Base-by-base conservation (phyloP, 164 flowering plant genomes). In the Vitis amurensis region DNA sequence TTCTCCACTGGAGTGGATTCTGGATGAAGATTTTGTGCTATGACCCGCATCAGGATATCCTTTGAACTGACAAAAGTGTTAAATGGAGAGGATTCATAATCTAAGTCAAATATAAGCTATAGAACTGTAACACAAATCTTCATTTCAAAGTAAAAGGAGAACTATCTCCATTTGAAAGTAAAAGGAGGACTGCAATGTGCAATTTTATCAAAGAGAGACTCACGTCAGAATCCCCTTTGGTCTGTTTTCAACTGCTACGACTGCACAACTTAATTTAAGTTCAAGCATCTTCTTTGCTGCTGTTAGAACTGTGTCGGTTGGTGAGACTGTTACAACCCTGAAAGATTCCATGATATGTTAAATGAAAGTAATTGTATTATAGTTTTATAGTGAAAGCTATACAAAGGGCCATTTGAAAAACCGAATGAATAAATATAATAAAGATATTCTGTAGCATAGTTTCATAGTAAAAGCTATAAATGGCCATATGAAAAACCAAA, bases 21-120 rank as follows among this genome's bases (percentile, higher is more conserved):
- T 11, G 97, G 86, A 16, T 91, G 76, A 76, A 96, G 90, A 80
- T 86, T 87, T 81, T 86, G 95, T 53, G 89, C 91, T 77, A 93
- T 87, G 16, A 96, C 91, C 72, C 97, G 91, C 98, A 96, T 92
- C 86, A 96, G 76, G 59, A 96, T 89, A 74, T 96, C 99, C 77
- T 87, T 93, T 60, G 99, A 92, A 59, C 99, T 96, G 81, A 52
- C 4, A 63, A 63, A 50, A 67, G 9, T 4, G 30, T 7, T 71
- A 74, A 23, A 73, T 64, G 48, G 11, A 57, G 29, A 23, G 11
- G 27, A 37, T 37, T 23, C 58, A 16, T 11, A 50, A 66, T 30
- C 50, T 6, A 59, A 31, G 51, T 52, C 11, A 17, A 62, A 1
- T 48, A 59, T 23, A 17, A 23, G 16, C 59, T n/a, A 29, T n/a